Base-by-base conservation (phyloP, 306 rosid genomes). In the Coriaria nepalensis region DNA sequence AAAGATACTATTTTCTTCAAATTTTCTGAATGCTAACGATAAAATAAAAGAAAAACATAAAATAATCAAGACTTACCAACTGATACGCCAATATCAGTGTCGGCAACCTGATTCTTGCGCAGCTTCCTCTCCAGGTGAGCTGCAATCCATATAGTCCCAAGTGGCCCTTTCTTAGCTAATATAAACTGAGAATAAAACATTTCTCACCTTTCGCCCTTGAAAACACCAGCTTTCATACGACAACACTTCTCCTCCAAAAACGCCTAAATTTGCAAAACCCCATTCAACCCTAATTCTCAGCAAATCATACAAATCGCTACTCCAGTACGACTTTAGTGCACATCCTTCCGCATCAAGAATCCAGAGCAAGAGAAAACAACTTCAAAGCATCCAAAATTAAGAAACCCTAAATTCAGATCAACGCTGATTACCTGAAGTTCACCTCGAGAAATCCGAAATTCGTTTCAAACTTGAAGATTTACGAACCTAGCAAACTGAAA, bases 41-140 rank as follows among this genome's bases (percentile, higher is more conserved):
- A 20, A 43, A 43, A 12, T 44, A 20, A 10, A 48, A 8, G 52
- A 9, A 56, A 55, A 29, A 48, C 2, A 10, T 44, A 10, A 48
- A 14, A 1, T 37, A 44, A 54, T 47, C 33, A 35, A 63, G 50
- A 74, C 93, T 67, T n/a, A 92, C 99, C 99, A 6, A 92, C 99
- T 2, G 99, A 92, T 61, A 82, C 83, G 32, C 99, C 99, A 41
- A 92, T 92, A 62, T 92, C 99, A 0, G 99, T 92, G 66, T 92
- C 99, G 0, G 99, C 99, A 45, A 92, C 99, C 80, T 92, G 96
- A 68, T 92, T 92, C 76, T 92, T 92, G 3, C 99, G 75, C 50
- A 92, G 88, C 81, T 92, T 92, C 80, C 99, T 72, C 82, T 92
- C 99, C 70, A 92, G 78, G 75, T 92, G 99, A 4, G 99, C 99